Evolutionary conservation across 352 stramenopile genomes (phyloP).

Genomic region (Globisporangium cederbergense): DNA sequence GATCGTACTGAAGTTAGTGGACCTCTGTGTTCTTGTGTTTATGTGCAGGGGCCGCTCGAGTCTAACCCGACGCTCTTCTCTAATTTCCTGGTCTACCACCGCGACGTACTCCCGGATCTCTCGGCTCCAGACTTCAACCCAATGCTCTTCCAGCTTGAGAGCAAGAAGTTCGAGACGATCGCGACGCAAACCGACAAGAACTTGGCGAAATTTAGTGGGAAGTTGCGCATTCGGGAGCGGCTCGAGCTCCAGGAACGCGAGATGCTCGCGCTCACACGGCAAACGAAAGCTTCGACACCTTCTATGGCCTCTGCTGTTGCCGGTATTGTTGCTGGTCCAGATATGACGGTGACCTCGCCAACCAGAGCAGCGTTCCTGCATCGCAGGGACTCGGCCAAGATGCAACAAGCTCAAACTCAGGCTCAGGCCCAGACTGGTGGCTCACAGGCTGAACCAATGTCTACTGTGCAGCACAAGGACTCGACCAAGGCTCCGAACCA

Average conservation of each 20-base stretch:
- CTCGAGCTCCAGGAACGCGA: constrained; percentile 39
- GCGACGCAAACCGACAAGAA: constrained; percentile 43
- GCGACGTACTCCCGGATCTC: constrained; percentile 54
- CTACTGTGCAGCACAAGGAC: constrained; percentile 1
- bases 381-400: constrained; percentile 1
- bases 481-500: neutral
- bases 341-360: neutral
- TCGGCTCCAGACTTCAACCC: constrained; percentile 51
- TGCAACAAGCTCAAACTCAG: neutral
- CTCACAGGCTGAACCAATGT: neutral
- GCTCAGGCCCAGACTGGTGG: neutral
- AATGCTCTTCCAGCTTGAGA: constrained; percentile 46
- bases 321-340: neutral
- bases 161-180: constrained; percentile 33
- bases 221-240: constrained; percentile 32
- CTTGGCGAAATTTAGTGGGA: constrained; percentile 30
- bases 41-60: constrained; percentile 56
- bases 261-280: constrained; percentile 15
- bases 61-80: constrained; percentile 68
- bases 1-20: neutral
- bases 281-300: neutral
- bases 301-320: neutral
- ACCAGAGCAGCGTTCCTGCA: neutral
- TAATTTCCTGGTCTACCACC: constrained; percentile 59
- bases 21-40: neutral